A percentile compares a stretch with the other conserved stretches of the same genome.
These are phyloP conservation scores for Hanseniaspora valbyensis DNA, from an alignment of 805 yeast species.

Conservation along the genomic window DNA sequence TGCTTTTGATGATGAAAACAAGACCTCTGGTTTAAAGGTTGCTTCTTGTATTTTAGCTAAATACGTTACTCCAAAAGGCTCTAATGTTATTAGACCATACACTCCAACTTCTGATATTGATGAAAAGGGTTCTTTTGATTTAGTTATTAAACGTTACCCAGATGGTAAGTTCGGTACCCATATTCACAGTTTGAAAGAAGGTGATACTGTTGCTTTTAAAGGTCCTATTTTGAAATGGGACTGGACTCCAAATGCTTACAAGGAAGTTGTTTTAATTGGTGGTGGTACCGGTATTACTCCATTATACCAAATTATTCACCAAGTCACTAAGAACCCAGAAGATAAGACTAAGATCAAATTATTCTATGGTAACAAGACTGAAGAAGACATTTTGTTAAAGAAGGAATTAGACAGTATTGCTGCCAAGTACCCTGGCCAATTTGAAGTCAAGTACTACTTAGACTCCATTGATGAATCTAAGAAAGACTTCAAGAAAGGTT, in stretches of 20 bases:
- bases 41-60: constrained; percentile 78
- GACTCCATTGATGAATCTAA: constrained; percentile 36
- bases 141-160: constrained; percentile 75
- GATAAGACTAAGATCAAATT: constrained; percentile 84
- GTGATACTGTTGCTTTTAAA: constrained; percentile 79
- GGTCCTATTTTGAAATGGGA: constrained; percentile 91
- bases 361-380: constrained; percentile 67
- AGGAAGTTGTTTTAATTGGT: constrained; percentile 71
- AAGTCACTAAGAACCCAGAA: constrained; percentile 62
- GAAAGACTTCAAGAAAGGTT: constrained; percentile 54
- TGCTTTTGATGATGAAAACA: constrained; percentile 54
- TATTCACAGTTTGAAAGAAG: constrained; percentile 54
- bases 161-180: constrained; percentile 76
- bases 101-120: constrained; percentile 74
- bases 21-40: constrained; percentile 60
- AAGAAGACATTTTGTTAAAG: constrained; percentile 71
- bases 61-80: constrained; percentile 72
- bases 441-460: constrained; percentile 67
- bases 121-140: constrained; percentile 61
- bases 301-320: constrained; percentile 72
- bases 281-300: constrained; percentile 98
- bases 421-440: constrained; percentile 60
- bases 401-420: constrained; percentile 53
- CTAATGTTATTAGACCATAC: constrained; percentile 74
- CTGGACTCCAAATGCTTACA: constrained; percentile 77